Evolutionary conservation across 2,329 filamentous ascomycete species (phyloP).

Genomic region (Penicillium sp.): DNA sequence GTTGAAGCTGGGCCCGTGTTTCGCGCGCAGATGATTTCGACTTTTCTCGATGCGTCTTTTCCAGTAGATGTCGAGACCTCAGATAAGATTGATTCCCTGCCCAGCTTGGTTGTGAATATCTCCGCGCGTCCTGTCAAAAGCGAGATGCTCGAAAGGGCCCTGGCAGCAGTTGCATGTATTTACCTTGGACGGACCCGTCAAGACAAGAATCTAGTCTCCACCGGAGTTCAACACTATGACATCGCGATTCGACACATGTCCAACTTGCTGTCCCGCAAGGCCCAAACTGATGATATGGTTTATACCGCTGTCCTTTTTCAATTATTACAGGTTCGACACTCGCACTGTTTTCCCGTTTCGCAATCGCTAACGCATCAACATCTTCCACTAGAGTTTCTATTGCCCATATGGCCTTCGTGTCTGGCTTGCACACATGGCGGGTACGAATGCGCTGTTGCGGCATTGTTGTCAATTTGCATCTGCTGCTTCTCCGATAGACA

Average conservation of each 20-base stretch:
- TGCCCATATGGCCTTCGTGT: neutral
- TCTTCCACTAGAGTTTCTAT: neutral
- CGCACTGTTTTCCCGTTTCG: neutral
- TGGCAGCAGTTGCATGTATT: neutral
- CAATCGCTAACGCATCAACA: neutral
- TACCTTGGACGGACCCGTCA: neutral
- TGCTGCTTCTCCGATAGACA: neutral
- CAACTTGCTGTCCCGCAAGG: neutral
- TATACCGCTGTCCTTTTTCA: neutral
- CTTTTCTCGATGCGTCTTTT: neutral
- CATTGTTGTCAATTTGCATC: neutral
- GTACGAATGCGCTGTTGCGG: neutral
- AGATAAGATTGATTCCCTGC: neutral
- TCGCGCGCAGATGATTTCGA: neutral
- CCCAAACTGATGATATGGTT: neutral
- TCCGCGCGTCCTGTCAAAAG: neutral
- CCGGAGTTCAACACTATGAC: neutral
- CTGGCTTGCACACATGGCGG: neutral
- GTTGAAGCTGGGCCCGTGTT: neutral
- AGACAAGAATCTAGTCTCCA: neutral
- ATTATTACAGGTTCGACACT: neutral
- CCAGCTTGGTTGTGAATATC: neutral
- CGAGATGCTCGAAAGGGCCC: neutral
- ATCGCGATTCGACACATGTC: neutral
- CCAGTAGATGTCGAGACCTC: neutral